A percentile compares a stretch with the other conserved stretches of the same genome.
Evolutionary conservation across 164 flowering plant species (phyloP).

Genomic region (Chimonanthus salicifolius): DNA sequence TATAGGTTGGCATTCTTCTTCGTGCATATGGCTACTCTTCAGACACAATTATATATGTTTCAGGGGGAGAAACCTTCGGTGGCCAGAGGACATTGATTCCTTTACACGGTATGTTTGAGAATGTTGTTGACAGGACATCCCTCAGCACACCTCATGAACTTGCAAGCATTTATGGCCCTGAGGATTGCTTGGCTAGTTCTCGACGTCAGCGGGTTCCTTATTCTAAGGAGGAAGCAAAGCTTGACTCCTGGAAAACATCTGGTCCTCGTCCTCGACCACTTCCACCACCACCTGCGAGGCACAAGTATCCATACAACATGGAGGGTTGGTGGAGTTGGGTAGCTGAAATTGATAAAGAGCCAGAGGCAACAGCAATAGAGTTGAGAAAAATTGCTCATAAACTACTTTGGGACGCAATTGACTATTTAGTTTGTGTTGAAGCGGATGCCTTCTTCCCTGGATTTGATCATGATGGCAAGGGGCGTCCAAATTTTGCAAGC

Average conservation of each 20-base stretch:
- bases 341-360: slow-evolving; percentile 91
- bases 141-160: slow-evolving; percentile 64
- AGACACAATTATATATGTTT: slow-evolving; percentile 77
- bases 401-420: slow-evolving; percentile 97
- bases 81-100: slow-evolving; percentile 84
- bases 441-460: slow-evolving; percentile 92
- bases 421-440: slow-evolving; percentile 64
- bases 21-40: slow-evolving; percentile 88
- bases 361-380: slow-evolving; percentile 75
- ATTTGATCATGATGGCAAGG: slow-evolving; percentile 91
- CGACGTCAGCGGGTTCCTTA: slow-evolving; percentile 35
- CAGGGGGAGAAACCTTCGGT: slow-evolving; percentile 95
- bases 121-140: slow-evolving; percentile 88
- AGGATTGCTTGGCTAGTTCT: slow-evolving; percentile 33
- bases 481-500: slow-evolving; percentile 85
- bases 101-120: slow-evolving; percentile 89
- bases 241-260: slow-evolving; percentile 61
- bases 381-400: slow-evolving; percentile 90
- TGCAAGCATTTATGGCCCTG: slow-evolving; percentile 68
- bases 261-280: slow-evolving; percentile 96
- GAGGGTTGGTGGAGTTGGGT: slow-evolving; percentile 99
- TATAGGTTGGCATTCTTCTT: slow-evolving; percentile 87
- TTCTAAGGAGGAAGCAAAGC: slow-evolving; percentile 33
- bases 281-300: slow-evolving; percentile 92
- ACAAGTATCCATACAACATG: slow-evolving; percentile 70